Evolutionary conservation across 2,329 filamentous ascomycete genomes (phyloP), one percentile per base, ranked within the genome.

Genomic region (Alternaria consortialis): DNA sequence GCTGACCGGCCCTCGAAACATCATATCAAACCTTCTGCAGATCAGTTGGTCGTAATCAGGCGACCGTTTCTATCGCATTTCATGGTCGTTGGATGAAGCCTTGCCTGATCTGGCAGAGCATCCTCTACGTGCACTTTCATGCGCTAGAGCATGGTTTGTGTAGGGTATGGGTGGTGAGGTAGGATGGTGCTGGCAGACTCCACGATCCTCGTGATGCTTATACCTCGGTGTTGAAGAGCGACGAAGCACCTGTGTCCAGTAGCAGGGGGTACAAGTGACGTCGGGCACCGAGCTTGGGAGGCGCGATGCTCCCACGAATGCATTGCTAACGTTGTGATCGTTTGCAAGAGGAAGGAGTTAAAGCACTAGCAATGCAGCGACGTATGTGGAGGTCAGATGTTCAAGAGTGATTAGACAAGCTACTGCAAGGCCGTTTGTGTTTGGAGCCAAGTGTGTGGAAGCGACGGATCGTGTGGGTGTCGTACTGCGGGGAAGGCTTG

Each of bases 141-240:
- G 40, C 46, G 34, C 36, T 31, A 37, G 25, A 48, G 34, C 7
- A 34, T 39, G 39, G 47, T 53, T 56, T 60, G 53, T 39, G 32
- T 42, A 58, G 34, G 39, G 32, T 43, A 23, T 29, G 47, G 23
- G n/a, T 57, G 47, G 55, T 8, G 20, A 47, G 13, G 44, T 25
- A 44, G 15, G 17, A n/a, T 27, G 25, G 39, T 27, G 40, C 27
- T 48, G 39, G 53, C 57, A 43, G 44, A 64, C 17, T 51, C 62
- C 60, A 63, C 56, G 62, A 68, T 65, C 57, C 64, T 58, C 55
- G 56, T 69, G 69, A 69, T 23, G 20, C 12, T 51, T 46, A 23
- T 36, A 17, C 32, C 20, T 27, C 58, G 60, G 64, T 62, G 66
- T 65, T 68, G 63, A 66, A 60, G 54, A 61, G 61, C 43, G 57